A percentile compares a stretch with the other conserved stretches of the same genome.
These are phyloP conservation scores for Trametes polyzona DNA, from an alignment of 1,284 basidiomycete genomes.

Conservation along the genomic window DNA sequence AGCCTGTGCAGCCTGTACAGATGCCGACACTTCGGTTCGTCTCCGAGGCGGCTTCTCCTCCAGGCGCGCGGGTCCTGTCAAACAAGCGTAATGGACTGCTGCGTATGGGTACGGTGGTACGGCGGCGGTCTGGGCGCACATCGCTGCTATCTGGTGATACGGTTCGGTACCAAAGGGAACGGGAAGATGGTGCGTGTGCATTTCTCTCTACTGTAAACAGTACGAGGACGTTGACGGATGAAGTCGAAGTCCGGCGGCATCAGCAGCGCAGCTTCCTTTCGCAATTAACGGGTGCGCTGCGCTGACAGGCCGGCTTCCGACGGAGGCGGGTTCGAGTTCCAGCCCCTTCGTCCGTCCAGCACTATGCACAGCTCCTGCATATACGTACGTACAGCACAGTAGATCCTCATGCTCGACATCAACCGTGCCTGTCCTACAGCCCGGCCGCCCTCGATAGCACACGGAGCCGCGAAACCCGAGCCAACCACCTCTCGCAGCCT, in stretches of 20 bases:
- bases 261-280: not conserved
- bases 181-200: too few species aligned
- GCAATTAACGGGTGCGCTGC: not conserved
- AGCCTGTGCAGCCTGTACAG: too few species aligned
- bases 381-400: too few species aligned
- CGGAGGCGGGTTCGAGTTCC: not conserved
- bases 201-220: too few species aligned
- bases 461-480: too few species aligned
- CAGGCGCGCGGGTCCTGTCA: not conserved
- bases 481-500: not conserved
- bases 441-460: too few species aligned
- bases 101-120: not conserved
- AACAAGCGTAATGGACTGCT: conserved; percentile 1
- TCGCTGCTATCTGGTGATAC: too few species aligned
- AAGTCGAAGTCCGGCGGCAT: not conserved
- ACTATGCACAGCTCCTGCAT: too few species aligned
- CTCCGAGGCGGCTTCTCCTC: not conserved
- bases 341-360: not conserved
- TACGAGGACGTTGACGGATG: not conserved
- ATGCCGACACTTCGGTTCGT: not conserved
- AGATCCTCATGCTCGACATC: too few species aligned
- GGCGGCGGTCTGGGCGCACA: not conserved
- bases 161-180: too few species aligned
- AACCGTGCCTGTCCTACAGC: too few species aligned
- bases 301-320: not conserved